phyloP scores from a whole-genome alignment of 164 flowering plant genomes.

The Berberis thunbergii region DNA sequence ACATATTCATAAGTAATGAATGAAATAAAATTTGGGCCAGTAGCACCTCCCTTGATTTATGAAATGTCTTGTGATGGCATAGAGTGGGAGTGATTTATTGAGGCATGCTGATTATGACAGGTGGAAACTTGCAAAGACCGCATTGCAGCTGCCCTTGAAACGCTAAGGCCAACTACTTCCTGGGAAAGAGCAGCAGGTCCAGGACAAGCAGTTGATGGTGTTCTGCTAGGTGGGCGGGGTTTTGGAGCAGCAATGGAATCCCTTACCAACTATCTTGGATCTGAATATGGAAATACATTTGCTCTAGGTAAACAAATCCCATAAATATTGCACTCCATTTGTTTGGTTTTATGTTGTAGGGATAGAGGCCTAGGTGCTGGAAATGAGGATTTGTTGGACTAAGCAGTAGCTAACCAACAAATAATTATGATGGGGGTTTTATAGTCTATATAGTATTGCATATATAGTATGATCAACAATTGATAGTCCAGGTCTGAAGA shows the following conservation, averaged over 20 bases:
- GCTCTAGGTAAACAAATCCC: slow-evolving; percentile 59
- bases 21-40: not conserved
- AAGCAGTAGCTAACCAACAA: no score
- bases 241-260: slow-evolving; percentile 97
- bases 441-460: no score
- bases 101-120: slow-evolving; percentile 24
- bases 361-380: not conserved
- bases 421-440: no score
- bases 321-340: not conserved
- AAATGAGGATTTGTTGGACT: no score
- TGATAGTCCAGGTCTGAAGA: no score
- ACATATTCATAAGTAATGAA: no score
- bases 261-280: slow-evolving; percentile 74
- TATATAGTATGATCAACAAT: no score
- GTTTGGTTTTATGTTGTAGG: not conserved
- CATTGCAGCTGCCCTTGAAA: slow-evolving; percentile 86
- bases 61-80: not conserved
- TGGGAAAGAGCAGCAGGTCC: slow-evolving; percentile 84
- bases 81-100: not conserved
- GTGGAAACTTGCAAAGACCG: slow-evolving; percentile 95
- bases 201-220: slow-evolving; percentile 80
- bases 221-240: slow-evolving; percentile 87
- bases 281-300: slow-evolving; percentile 94
- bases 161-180: slow-evolving; percentile 83
- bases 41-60: not conserved